Base-by-base conservation (phyloP, 257 asterid species). In the Mitragyna speciosa region DNA sequence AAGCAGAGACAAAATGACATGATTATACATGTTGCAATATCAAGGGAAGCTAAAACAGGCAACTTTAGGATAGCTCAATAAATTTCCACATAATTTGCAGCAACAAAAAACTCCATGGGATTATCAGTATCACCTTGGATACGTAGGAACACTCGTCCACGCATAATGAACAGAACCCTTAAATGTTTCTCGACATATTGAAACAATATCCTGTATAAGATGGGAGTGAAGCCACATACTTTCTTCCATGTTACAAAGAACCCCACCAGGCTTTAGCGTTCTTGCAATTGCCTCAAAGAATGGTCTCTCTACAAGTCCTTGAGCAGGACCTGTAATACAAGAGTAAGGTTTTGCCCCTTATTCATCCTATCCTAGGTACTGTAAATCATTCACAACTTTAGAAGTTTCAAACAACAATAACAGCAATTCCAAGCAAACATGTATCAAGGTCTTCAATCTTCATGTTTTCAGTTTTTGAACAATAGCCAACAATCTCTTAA, bases 151-250 rank as follows among this genome's bases (percentile, higher is more conserved):
- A 78, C 85, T 94, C 47, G 97, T 83, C 99, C 98, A 96, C 10
- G 99, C 99, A 83, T 96, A 96, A 75, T 85, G 91, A 75, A 94
- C 97, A 31, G 97, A 89, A 70, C 99, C 98, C 86, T 82, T 94
- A 84, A 96, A 96, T 79, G 87, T 88, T 75, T 92, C 91, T 43
- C 84, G 94, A 79, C 99, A 96, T 61, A 85, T 81, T 22, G 95
- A 87, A 76, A 96, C 51, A 96, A 94, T 91, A 81, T 96, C 97
- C 82, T 96, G 90, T 79, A 96, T 92, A 78, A 96, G 92, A 92
- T 96, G 99, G 20, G 98, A 90, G 75, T 96, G 99, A 79, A 96
- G 97, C 99, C 99, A 96, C 97, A 94, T 88, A 79, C 99, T 96
- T 82, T 96, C 99, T 11, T 98, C 97, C 99, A 96, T 96, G 83